Base-by-base conservation (phyloP, 495 filamentous ascomycete species). In the Bacidia gigantensis region DNA sequence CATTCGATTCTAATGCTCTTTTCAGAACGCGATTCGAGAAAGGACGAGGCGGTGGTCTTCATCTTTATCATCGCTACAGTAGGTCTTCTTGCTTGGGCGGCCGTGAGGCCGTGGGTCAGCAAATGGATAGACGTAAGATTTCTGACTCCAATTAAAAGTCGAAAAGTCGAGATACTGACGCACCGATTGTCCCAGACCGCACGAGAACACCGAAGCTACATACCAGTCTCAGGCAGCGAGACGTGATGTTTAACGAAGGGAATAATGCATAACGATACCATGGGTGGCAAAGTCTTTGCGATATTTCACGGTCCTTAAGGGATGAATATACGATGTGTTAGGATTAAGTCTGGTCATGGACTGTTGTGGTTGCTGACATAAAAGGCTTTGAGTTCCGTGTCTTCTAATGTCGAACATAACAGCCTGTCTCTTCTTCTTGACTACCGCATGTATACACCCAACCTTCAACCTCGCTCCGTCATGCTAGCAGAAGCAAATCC, bases 1-100 rank as follows among this genome's bases (percentile, higher is more conserved):
- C 26, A 26, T 35, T 11, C 42, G 59, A 51, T 60, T 57, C 39
- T 57, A 50, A n/a, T 24, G 12, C 18, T 50, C 21, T 21, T 21
- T 42, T 25, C 55, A 83, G 80, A 95, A 66, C 75, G 90, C 55
- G 90, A 97, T 64, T 89, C 84, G 25, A 71, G 76, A 51, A 95
- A 95, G 67, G 90, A 95, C 60, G 76, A 87, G 65, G 76, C 89
- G 26, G 89, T 98, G 23, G 89, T 98, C 0, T 85, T 89, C 63
- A 83, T 89, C 3, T 98, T 98, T 63, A 87, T 98, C 22, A 67
- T 89, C 52, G 83, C 86, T 29, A 96, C 89, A 3, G 73, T 79
- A n/a, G 86, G 86, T 2, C 62, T 98, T 56, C 69, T 97, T 50
- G 74, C 71, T 26, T 96, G 86, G 80, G 90, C 92, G 1, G 77